A percentile compares a stretch with the other conserved stretches of the same genome.
phyloP scores from a whole-genome alignment of 1,284 basidiomycete species.

The Cutaneotrichosporon daszewskae region DNA sequence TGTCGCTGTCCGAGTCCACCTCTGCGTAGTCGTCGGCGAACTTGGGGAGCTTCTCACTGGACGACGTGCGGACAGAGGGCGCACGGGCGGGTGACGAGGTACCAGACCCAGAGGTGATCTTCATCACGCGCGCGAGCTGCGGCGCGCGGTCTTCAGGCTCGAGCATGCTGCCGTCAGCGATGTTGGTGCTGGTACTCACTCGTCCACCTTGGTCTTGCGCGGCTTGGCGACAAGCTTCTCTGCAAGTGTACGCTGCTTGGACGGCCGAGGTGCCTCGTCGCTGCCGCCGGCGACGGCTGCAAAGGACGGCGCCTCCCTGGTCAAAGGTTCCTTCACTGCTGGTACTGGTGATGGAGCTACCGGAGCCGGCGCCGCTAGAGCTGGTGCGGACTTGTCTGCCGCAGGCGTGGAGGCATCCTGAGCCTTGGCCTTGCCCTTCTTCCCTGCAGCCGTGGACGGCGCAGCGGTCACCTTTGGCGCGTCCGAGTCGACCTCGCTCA shows the following conservation, averaged over 20 bases:
- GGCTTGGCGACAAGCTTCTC: slow-evolving; percentile 41
- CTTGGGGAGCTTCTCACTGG: slow-evolving; percentile 4
- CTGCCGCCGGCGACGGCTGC: slow-evolving; percentile 6
- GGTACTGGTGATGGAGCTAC: slow-evolving; percentile 5
- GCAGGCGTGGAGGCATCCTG: too few relatives aligned
- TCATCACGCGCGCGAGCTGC: slow-evolving; percentile 40
- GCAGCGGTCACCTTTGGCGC: not conserved
- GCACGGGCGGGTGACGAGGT: too few relatives aligned
- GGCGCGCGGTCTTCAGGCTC: slow-evolving; percentile 37
- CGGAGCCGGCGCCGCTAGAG: not conserved
- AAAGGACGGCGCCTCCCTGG: slow-evolving; percentile 7
- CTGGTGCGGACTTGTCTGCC: not conserved
- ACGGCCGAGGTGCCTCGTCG: not conserved
- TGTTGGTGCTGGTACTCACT: slow-evolving; percentile 25
- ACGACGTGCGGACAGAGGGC: not conserved
- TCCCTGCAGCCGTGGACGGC: not conserved
- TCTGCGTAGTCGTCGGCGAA: slow-evolving; percentile 29
- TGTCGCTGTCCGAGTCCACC: slow-evolving; percentile 11
- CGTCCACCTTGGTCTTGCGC: slow-evolving; percentile 42
- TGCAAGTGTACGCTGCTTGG: slow-evolving; percentile 37
- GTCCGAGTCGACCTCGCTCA: slow-evolving; percentile 7
- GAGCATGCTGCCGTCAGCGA: slow-evolving; percentile 35
- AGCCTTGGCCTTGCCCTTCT: slow-evolving; percentile 12
- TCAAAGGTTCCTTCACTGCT: not conserved
- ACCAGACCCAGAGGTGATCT: slow-evolving; percentile 21